These are phyloP conservation scores for Tardiomyces depauwii DNA, from an alignment of 1,139 yeast species.

Conservation along the genomic window DNA sequence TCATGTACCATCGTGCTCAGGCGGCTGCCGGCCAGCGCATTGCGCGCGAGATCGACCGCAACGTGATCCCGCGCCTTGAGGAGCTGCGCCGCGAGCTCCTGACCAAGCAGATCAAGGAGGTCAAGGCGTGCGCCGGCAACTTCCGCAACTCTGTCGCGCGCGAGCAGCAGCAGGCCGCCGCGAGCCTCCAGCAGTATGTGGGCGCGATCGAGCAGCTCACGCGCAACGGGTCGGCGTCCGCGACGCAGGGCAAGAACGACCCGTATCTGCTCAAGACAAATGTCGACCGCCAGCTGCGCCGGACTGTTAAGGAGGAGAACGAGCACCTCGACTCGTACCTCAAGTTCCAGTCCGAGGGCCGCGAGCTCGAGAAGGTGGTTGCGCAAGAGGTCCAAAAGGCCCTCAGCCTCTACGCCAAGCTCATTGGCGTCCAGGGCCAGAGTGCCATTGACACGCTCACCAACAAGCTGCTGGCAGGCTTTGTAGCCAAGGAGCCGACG, in stretches of 20 bases:
- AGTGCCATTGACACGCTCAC: slow-evolving; percentile 34
- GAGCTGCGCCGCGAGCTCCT: slow-evolving; percentile 73
- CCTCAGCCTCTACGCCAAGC: slow-evolving; percentile 55
- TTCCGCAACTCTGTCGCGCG: slow-evolving; percentile 64
- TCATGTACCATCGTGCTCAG: slow-evolving; percentile 63
- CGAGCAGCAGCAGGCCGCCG: slow-evolving; percentile 33
- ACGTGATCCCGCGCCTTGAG: slow-evolving; percentile 74
- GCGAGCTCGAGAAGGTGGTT: slow-evolving; percentile 80
- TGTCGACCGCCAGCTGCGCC: slow-evolving; percentile 66
- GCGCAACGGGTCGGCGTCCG: slow-evolving; percentile 28
- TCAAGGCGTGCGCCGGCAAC: slow-evolving; percentile 69
- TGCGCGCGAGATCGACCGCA: slow-evolving; percentile 56
- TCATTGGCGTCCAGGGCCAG: slow-evolving; percentile 20
- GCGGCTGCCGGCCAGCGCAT: slow-evolving; percentile 57
- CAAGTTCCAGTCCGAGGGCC: slow-evolving; percentile 79
- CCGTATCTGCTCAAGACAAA: slow-evolving; percentile 68
- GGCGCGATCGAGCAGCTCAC: slow-evolving; percentile 20
- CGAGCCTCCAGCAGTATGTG: slow-evolving; percentile 16
- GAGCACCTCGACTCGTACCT: slow-evolving; percentile 78
- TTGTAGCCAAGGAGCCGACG: slow-evolving; percentile 63
- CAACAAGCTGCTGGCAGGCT: slow-evolving; percentile 60
- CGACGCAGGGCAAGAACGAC: slow-evolving; percentile 44
- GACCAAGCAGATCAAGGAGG: slow-evolving; percentile 70
- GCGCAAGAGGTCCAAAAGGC: slow-evolving; percentile 80
- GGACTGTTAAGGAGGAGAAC: slow-evolving; percentile 74